Percentiles rank a stretch among this genome's conserved stretches.
Evolutionary conservation across 75 land plant genomes (phyloP).

Genomic region (Isoetes taiwanensis): DNA sequence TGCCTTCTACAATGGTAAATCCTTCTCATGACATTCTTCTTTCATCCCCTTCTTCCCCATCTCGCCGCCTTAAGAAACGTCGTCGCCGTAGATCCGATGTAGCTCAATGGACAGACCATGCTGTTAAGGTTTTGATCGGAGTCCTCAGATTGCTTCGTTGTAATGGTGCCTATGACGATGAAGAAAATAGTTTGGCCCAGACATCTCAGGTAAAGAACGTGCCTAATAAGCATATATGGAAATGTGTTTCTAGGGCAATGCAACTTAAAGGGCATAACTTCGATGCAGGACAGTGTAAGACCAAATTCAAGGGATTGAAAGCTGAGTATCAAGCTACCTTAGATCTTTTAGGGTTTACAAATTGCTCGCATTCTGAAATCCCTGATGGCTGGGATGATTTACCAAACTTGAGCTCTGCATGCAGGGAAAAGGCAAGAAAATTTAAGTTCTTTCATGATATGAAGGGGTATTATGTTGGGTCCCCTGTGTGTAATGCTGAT

Average conservation of each 20-base stretch:
- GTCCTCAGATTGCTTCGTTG: not conserved
- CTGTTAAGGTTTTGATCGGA: slow-evolving; percentile 2
- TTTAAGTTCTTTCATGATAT: slow-evolving; percentile 1
- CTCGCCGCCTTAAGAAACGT: not conserved
- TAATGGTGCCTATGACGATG: not conserved
- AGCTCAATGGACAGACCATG: slow-evolving; percentile 8
- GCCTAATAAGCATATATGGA: slow-evolving; percentile 8
- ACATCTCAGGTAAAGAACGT: not conserved
- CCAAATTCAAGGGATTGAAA: slow-evolving; percentile 8
- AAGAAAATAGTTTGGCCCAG: not conserved
- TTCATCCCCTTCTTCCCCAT: too few species aligned
- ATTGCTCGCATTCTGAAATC: not conserved
- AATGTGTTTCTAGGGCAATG: not conserved
- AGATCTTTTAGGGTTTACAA: not conserved
- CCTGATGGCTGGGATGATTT: slow-evolving; percentile 1
- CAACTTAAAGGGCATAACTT: not conserved
- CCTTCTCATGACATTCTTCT: too few species aligned
- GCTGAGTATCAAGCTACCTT: not conserved
- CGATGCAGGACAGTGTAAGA: slow-evolving; percentile 10
- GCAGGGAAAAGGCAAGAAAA: not conserved
- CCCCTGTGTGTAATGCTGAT: not conserved
- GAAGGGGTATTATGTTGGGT: not conserved
- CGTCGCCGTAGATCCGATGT: not conserved
- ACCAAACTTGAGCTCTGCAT: not conserved
- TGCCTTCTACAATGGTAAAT: too few species aligned